Evolutionary conservation across 371 early-diverging fungal genomes (phyloP).

Genomic region (Umbelopsis sp.): DNA sequence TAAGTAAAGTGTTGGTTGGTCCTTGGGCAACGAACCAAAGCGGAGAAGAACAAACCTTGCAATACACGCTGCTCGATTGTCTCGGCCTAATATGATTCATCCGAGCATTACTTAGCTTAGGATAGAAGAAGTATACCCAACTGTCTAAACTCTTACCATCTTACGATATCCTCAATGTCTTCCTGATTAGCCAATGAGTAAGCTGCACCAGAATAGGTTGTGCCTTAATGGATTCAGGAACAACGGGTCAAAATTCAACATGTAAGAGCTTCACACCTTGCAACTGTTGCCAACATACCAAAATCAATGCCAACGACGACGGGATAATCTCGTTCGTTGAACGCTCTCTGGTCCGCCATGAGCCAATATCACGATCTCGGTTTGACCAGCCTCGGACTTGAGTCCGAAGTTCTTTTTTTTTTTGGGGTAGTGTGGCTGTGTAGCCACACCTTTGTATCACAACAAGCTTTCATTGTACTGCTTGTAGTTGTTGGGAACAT

Average conservation of each 20-base stretch:
- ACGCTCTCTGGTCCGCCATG: slow-evolving; percentile 9
- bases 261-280: not conserved
- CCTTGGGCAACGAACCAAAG: too few relatives aligned
- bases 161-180: slow-evolving; percentile 37
- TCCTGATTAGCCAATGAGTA: slow-evolving; percentile 27
- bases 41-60: slow-evolving; percentile 34
- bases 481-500: too few relatives aligned
- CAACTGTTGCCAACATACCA: slow-evolving; percentile 31
- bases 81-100: slow-evolving; percentile 37
- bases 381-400: not conserved
- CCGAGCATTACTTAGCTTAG: not conserved
- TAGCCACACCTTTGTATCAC: not conserved
- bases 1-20: too few relatives aligned
- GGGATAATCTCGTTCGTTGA: slow-evolving; percentile 46
- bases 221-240: slow-evolving; percentile 38
- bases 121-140: too few relatives aligned
- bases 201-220: slow-evolving; percentile 64
- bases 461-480: not conserved
- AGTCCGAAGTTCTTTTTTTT: not conserved
- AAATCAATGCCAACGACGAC: slow-evolving; percentile 65
- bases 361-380: not conserved
- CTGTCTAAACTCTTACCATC: slow-evolving; percentile 28
- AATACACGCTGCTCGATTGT: slow-evolving; percentile 42
- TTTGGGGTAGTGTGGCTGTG: slow-evolving; percentile 10
- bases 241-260: not conserved